Evolutionary conservation across 805 yeast species (phyloP).

Genomic region (Saccharomyces cerevisiae): DNA sequence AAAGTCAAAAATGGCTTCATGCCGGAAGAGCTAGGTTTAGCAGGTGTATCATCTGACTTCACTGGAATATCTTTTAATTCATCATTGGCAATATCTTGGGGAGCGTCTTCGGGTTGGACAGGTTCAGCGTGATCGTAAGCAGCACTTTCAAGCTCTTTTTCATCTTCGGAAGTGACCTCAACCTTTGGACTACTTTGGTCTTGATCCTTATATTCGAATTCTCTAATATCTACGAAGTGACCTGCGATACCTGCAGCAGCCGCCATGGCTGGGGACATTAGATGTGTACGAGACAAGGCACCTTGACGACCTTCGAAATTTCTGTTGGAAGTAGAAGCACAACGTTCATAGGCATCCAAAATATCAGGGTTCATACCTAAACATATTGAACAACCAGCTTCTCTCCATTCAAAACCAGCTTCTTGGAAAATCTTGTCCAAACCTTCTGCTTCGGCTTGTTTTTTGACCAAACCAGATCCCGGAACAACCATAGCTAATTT

Average conservation of each 20-base stretch:
- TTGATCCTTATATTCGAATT: constrained; percentile 54
- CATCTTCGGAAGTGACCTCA: constrained; percentile 34
- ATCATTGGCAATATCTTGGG: constrained; percentile 43
- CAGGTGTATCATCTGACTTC: constrained; percentile 30
- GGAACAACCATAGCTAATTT: constrained; percentile 88
- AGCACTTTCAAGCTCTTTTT: constrained; percentile 52
- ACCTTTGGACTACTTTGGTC: constrained; percentile 57
- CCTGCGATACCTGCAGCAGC: constrained; percentile 97
- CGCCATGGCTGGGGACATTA: constrained; percentile 99
- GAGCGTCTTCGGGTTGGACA: constrained; percentile 44
- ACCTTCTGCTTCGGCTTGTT: constrained; percentile 92
- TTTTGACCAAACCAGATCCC: constrained; percentile 91
- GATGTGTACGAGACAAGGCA: constrained; percentile 88
- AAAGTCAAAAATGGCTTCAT: constrained; percentile 70
- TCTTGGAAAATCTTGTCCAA: constrained; percentile 80
- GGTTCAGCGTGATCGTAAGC: constrained; percentile 63
- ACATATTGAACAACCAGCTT: constrained; percentile 99
- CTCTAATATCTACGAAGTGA: constrained; percentile 83
- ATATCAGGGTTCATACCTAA: constrained; percentile 99
- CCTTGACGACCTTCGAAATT: constrained; percentile 99
- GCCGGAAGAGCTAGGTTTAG: constrained; percentile 39
- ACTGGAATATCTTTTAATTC: constrained; percentile 59
- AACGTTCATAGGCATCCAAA: constrained; percentile 87
- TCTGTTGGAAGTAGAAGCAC: constrained; percentile 98
- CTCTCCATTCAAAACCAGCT: constrained; percentile 98